phyloP scores from a whole-genome alignment of 768 basidiomycete genomes.

The Brasilioporus rufonigricans region DNA sequence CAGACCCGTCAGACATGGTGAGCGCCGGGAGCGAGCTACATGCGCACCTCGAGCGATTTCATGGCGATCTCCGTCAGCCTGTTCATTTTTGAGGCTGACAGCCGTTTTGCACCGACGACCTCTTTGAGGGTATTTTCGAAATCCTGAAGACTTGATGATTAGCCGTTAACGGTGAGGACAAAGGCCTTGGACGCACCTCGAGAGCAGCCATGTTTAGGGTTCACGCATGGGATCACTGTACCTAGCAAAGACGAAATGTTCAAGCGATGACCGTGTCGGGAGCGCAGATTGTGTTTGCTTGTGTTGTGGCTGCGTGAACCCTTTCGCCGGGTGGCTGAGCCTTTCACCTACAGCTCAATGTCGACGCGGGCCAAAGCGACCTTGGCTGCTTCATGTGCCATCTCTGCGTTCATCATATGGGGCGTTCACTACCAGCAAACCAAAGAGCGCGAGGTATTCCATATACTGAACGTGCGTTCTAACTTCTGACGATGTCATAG shows the following conservation, averaged over 20 bases:
- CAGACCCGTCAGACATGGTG: not conserved
- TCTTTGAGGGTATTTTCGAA: slow-evolving; percentile 82
- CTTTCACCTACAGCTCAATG: slow-evolving; percentile 33
- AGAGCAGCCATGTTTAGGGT: slow-evolving; percentile 38
- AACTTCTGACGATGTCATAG: slow-evolving; percentile 40
- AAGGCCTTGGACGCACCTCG: slow-evolving; percentile 32
- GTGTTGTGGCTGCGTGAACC: slow-evolving; percentile 29
- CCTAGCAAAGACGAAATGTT: slow-evolving; percentile 4
- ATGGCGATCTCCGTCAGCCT: slow-evolving; percentile 73
- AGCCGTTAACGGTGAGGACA: not conserved
- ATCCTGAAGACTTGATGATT: slow-evolving; percentile 44
- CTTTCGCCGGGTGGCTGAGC: slow-evolving; percentile 18
- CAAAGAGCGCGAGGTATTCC: slow-evolving; percentile 71
- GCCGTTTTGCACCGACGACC: slow-evolving; percentile 75
- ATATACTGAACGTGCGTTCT: not conserved
- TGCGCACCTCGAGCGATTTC: slow-evolving; percentile 72
- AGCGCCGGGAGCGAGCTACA: not conserved
- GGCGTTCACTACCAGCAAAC: slow-evolving; percentile 86
- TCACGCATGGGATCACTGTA: slow-evolving; percentile 17
- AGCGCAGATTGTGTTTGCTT: slow-evolving; percentile 36
- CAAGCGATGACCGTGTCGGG: slow-evolving; percentile 11
- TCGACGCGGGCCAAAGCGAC: slow-evolving; percentile 74
- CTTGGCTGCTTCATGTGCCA: slow-evolving; percentile 59
- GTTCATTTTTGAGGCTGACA: slow-evolving; percentile 85
- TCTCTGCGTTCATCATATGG: slow-evolving; percentile 76